phyloP scores from a whole-genome alignment of 192 early-diverging fungal genomes.

The Backusella parvicylindrica region DNA sequence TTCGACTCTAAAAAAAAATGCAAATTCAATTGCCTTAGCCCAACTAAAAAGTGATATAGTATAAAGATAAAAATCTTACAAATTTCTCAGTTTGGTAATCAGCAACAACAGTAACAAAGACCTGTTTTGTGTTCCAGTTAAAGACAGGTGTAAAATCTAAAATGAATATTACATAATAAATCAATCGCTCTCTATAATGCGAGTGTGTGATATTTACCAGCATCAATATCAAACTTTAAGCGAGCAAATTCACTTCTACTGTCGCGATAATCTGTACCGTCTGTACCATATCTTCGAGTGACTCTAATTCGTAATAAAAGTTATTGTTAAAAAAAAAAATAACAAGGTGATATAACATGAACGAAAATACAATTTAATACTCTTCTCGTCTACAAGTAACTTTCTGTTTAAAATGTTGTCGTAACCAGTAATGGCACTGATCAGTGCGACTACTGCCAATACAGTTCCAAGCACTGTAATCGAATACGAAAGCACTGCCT shows the following conservation, averaged over 20 bases:
- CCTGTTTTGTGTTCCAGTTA: constrained; percentile 90
- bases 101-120: constrained; percentile 75
- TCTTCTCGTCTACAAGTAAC: constrained; percentile 10
- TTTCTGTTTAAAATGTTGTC: not conserved
- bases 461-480: constrained; percentile 19
- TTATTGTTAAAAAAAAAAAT: not conserved
- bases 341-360: not conserved
- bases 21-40: not conserved
- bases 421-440: constrained; percentile 20
- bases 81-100: constrained; percentile 71
- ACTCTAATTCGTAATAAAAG: constrained; percentile 20
- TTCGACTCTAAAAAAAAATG: constrained; percentile 42
- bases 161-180: not conserved
- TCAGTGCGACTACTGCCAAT: constrained; percentile 23
- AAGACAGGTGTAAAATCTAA: constrained; percentile 76
- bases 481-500: constrained; percentile 26
- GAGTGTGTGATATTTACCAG: constrained; percentile 45
- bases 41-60: no score
- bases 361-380: constrained; percentile 23
- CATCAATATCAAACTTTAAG: constrained; percentile 62
- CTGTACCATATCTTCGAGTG: constrained; percentile 47
- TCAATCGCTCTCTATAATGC: not conserved
- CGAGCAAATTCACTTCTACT: constrained; percentile 59
- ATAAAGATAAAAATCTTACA: constrained; percentile 42
- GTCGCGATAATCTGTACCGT: constrained; percentile 49